phyloP scores from a whole-genome alignment of 805 yeast species.

The Ogataea methanolica region DNA sequence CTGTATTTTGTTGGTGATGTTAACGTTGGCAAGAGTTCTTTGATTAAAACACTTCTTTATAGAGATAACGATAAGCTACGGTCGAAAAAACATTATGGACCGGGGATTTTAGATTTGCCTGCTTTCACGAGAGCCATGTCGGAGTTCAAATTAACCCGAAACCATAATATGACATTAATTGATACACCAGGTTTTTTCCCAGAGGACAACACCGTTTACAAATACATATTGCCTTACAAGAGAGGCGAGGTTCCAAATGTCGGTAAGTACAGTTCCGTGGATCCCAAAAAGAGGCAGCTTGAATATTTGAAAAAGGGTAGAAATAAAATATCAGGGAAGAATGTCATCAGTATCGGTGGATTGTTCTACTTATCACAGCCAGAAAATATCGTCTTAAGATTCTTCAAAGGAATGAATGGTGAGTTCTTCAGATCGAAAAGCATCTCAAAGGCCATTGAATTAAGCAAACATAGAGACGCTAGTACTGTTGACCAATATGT shows the following conservation, averaged over 20 bases:
- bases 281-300: slow-evolving; percentile 2
- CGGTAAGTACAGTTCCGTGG: slow-evolving; percentile 4
- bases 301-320: slow-evolving; percentile 3
- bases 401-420: slow-evolving; percentile 41
- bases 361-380: slow-evolving; percentile 57
- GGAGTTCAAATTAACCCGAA: slow-evolving; percentile 30
- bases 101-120: slow-evolving; percentile 52
- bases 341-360: slow-evolving; percentile 50
- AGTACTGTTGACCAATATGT: slow-evolving; percentile 21
- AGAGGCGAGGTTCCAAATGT: slow-evolving; percentile 4
- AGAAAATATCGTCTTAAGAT: slow-evolving; percentile 39
- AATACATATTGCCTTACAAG: slow-evolving; percentile 19
- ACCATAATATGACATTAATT: slow-evolving; percentile 21
- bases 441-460: slow-evolving; percentile 29
- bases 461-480: slow-evolving; percentile 20
- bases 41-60: slow-evolving; percentile 43
- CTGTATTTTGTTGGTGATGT: slow-evolving; percentile 60
- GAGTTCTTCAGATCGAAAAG: slow-evolving; percentile 31
- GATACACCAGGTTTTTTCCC: slow-evolving; percentile 47
- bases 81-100: slow-evolving; percentile 33
- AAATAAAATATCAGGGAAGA: slow-evolving; percentile 17
- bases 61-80: slow-evolving; percentile 12
- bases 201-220: slow-evolving; percentile 25
- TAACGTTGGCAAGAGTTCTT: slow-evolving; percentile 66
- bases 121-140: slow-evolving; percentile 62